Evolutionary conservation across 2,329 filamentous ascomycete genomes (phyloP), one percentile per base, ranked within the genome.

Genomic region (Colletotrichum sp.): DNA sequence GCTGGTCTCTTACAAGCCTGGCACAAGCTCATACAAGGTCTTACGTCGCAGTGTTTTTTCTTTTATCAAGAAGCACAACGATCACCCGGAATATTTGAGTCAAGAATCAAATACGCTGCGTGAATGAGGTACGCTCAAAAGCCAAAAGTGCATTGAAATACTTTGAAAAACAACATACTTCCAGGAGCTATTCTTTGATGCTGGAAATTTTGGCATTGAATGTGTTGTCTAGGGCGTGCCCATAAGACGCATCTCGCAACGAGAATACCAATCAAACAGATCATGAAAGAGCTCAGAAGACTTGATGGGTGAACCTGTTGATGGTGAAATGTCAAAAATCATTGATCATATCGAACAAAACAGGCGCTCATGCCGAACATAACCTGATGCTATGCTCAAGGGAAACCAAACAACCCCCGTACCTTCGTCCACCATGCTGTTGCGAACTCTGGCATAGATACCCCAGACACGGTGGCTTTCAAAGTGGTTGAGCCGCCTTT

Each of bases 141-240:
- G 9, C 12, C 1, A 3, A 10, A 43, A 2, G 3, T n/a, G 1
- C 5, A 18, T 43, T 10, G 9, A 8, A 4, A n/a, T 5, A 1
- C n/a, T 43, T n/a, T 3, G 1, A 43, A 36, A 36, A 36, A 13
- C 2, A 34, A 34, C 12, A 36, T 13, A 6, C 34, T 16, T 36
- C 16, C 5, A 38, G 9, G 8, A 18, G 36, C 16, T 8, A 18
- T 18, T 8, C 4, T 38, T 5, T 18, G 36, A 38, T 18, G 18
- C 18, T 38, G 4, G 16, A 18, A 18, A 8, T n/a, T 9, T 18
- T 18, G 16, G 1, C 15, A 18, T 15, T 8, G 3, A 18, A 3
- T 38, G 7, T 6, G 15, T 38, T 38, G 15, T n/a, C 7, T 4
- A 38, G 36, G 18, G 6, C 8, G 8, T 6, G 15, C 16, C 8